Conservation (phyloP, 2,329 filamentous ascomycete genomes). For the Niveomyces coronatus region DNA sequence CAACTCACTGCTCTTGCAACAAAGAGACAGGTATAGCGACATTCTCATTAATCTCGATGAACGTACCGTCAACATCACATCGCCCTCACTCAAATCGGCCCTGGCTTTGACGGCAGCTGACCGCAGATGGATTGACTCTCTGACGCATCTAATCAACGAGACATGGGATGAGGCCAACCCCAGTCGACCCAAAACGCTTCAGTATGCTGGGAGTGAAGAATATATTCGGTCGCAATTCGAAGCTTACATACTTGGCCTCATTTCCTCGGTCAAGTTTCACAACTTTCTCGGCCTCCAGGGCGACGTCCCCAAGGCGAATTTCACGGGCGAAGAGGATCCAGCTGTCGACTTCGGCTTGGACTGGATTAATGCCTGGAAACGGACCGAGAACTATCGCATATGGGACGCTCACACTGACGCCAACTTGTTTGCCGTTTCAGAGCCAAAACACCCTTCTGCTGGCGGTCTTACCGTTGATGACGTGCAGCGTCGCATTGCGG, state of each 20-base stretch:
- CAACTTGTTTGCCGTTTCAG: conserved; percentile 87
- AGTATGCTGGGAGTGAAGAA: conserved; percentile 91
- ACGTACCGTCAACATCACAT: conserved; percentile 72
- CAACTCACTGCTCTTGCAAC: conserved; percentile 85
- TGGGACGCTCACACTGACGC: conserved; percentile 74
- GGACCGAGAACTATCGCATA: conserved; percentile 83
- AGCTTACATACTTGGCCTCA: conserved; percentile 82
- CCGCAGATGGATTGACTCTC: conserved; percentile 89
- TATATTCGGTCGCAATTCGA: conserved; percentile 97
- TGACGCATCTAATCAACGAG: conserved; percentile 87
- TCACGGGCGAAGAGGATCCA: conserved; percentile 72
- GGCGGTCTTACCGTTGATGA: conserved; percentile 91
- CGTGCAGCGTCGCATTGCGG: conserved; percentile 77
- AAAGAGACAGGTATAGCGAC: conserved; percentile 92
- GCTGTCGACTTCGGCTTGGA: conserved; percentile 72
- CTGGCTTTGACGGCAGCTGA: conserved; percentile 76
- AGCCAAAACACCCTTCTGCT: conserved; percentile 86
- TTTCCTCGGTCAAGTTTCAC: conserved; percentile 85
- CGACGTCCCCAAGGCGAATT: conserved; percentile 60
- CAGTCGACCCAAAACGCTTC: conserved; percentile 81
- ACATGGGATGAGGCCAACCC: conserved; percentile 95
- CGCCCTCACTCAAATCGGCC: conserved; percentile 63
- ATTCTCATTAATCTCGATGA: conserved; percentile 95
- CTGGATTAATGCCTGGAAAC: conserved; percentile 79
- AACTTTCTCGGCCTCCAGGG: conserved; percentile 56